These are phyloP conservation scores for Hyparrhenia diplandra DNA, from an alignment of 176 grass and related monocot species.

Conservation along the genomic window DNA sequence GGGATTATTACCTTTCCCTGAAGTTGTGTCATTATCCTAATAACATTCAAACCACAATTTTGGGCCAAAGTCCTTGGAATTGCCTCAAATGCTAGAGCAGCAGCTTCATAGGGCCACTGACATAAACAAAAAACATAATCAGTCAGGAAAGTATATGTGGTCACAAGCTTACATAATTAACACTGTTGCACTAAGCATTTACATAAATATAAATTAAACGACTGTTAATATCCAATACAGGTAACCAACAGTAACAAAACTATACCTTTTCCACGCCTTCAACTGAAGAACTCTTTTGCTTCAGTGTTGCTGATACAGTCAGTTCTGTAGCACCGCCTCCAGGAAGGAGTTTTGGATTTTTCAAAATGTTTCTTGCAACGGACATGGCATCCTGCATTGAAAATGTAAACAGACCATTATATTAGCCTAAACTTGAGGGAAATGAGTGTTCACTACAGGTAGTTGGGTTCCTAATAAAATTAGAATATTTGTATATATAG, in stretches of 20 bases:
- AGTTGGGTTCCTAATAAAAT: background rate
- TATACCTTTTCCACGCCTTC: constrained; percentile 97
- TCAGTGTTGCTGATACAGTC: constrained; percentile 86
- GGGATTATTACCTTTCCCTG: constrained; percentile 75
- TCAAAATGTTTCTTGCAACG: constrained; percentile 93
- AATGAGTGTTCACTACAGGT: background rate
- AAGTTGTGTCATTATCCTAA: constrained; percentile 91
- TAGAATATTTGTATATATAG: background rate
- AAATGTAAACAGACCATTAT: background rate
- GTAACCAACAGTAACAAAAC: constrained; percentile 5
- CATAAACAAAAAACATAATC: constrained; percentile 39
- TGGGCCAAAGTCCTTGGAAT: constrained; percentile 96
- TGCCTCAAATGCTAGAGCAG: constrained; percentile 95
- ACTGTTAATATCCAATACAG: background rate
- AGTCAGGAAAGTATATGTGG: background rate
- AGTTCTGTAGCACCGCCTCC: constrained; percentile 95
- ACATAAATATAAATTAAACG: background rate
- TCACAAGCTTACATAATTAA: background rate
- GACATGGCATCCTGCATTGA: constrained; percentile 80
- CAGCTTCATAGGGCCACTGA: constrained; percentile 99
- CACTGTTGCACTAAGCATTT: background rate
- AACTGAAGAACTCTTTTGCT: constrained; percentile 91
- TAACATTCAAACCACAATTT: constrained; percentile 97
- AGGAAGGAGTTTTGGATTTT: constrained; percentile 94
- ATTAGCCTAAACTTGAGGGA: background rate